Percentiles rank a stretch among this genome's conserved stretches.
These are phyloP conservation scores for Solanum clarkiae DNA, from an alignment of 257 asterid genomes.

Conservation along the genomic window DNA sequence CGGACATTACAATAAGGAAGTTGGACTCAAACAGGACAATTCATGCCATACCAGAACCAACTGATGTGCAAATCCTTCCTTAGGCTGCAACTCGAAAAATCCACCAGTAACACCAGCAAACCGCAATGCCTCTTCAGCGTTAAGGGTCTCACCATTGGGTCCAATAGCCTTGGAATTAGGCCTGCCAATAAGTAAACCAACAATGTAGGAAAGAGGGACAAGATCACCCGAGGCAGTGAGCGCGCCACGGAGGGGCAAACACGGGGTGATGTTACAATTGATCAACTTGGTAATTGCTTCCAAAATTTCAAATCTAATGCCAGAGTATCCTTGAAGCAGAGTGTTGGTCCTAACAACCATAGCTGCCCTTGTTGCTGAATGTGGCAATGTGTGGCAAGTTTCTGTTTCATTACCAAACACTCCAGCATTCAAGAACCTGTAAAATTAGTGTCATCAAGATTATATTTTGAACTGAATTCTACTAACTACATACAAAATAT, in stretches of 20 bases:
- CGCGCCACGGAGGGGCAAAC: constrained; percentile 42
- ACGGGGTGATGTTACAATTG: constrained; percentile 35
- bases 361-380: constrained; percentile 37
- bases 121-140: constrained; percentile 26
- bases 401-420: constrained; percentile 31
- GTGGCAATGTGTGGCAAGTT: constrained; percentile 28
- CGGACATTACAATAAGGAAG: constrained; percentile 20
- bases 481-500: background rate
- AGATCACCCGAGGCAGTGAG: constrained; percentile 42
- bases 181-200: constrained; percentile 35
- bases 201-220: constrained; percentile 38
- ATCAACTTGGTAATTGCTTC: constrained; percentile 39
- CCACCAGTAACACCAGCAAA: constrained; percentile 20
- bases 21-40: constrained; percentile 33
- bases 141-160: constrained; percentile 28
- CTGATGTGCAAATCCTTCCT: constrained; percentile 39
- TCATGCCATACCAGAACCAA: constrained; percentile 44
- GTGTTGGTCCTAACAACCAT: constrained; percentile 37
- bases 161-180: constrained; percentile 40
- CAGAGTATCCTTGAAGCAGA: constrained; percentile 41
- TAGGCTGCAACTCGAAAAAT: constrained; percentile 39
- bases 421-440: constrained; percentile 42
- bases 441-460: background rate
- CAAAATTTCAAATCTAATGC: constrained; percentile 37
- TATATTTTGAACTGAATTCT: background rate